Evolutionary conservation across 1,284 basidiomycete genomes (phyloP).

Genomic region (Taiwanofungus camphoratus): DNA sequence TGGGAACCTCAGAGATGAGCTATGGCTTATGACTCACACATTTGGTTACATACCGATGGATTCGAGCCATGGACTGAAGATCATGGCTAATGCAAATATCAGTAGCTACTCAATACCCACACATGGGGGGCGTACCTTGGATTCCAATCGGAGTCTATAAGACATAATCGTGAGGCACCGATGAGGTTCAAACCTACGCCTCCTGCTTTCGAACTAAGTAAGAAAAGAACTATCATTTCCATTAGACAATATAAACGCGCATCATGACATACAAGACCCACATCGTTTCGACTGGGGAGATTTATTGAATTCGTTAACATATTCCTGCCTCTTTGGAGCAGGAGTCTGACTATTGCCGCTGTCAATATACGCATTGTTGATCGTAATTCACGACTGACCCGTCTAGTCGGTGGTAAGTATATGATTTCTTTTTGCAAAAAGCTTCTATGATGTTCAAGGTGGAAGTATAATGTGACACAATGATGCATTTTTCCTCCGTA

Average conservation of each 20-base stretch:
- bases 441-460: constrained; percentile 91
- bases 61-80: constrained; percentile 96
- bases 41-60: constrained; percentile 66
- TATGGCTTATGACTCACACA: not conserved
- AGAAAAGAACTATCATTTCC: constrained; percentile 85
- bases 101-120: too few species aligned
- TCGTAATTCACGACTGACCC: constrained; percentile 45
- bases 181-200: constrained; percentile 94
- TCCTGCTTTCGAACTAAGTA: constrained; percentile 93
- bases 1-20: constrained; percentile 27
- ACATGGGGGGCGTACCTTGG: constrained; percentile 54
- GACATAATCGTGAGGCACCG: constrained; percentile 79
- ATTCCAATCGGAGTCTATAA: constrained; percentile 96
- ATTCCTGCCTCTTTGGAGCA: constrained; percentile 75
- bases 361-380: not conserved
- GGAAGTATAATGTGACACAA: constrained; percentile 87
- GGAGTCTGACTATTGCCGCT: constrained; percentile 61
- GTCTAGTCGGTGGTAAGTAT: constrained; percentile 84
- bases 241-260: too few species aligned
- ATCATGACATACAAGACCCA: too few species aligned
- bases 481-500: constrained; percentile 89
- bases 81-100: constrained; percentile 57
- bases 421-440: constrained; percentile 73
- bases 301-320: constrained; percentile 78
- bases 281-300: constrained; percentile 65